Evolutionary conservation across 495 filamentous ascomycete species (phyloP).

Genomic region (Aspergillus ellipticus): DNA sequence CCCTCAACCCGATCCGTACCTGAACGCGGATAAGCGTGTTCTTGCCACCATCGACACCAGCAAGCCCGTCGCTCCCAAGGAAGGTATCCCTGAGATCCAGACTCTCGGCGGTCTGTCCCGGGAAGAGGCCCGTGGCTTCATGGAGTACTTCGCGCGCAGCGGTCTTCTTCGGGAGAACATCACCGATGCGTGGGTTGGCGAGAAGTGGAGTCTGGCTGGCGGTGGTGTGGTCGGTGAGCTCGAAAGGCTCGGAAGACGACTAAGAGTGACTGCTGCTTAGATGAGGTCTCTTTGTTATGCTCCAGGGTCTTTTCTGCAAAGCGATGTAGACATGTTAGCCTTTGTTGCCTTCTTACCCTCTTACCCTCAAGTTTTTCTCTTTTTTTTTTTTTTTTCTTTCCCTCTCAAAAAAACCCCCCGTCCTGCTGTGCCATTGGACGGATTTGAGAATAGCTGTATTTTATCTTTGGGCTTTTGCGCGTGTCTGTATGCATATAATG

Average conservation of each 20-base stretch:
- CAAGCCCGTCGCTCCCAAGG: conserved; percentile 22
- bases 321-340: conserved; percentile 3
- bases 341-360: not conserved
- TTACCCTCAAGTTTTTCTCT: not conserved
- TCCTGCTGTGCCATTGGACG: conserved; percentile 3
- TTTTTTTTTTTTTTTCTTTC: not conserved
- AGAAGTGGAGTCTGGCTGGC: conserved; percentile 82
- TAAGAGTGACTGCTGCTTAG: conserved; percentile 31
- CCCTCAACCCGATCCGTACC: conserved; percentile 60
- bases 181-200: conserved; percentile 68
- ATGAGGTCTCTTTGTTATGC: conserved; percentile 12
- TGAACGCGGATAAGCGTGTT: conserved; percentile 64
- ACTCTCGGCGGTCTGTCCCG: conserved; percentile 63
- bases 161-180: conserved; percentile 69
- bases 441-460: conserved; percentile 26
- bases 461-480: conserved; percentile 21
- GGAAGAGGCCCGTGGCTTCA: conserved; percentile 69
- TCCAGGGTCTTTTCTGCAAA: not conserved
- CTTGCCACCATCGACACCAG: conserved; percentile 41
- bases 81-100: conserved; percentile 51
- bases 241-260: conserved; percentile 59
- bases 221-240: conserved; percentile 82
- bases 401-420: not conserved
- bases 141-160: conserved; percentile 92
- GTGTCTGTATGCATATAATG: conserved; percentile 42